phyloP scores from a whole-genome alignment of 164 flowering plant species.

The Aristolochia californica region DNA sequence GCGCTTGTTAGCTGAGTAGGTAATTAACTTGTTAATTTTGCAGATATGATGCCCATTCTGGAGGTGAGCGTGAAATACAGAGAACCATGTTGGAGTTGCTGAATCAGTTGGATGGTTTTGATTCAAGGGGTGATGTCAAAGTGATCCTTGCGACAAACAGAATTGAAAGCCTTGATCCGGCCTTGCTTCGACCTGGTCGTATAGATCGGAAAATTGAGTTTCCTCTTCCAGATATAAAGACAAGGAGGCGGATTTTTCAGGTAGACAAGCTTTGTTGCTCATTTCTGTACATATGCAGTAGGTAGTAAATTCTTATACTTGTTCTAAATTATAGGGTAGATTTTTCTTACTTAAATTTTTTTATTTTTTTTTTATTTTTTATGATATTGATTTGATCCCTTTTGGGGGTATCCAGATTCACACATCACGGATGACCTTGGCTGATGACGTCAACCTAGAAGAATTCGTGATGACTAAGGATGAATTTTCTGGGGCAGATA shows the following conservation, averaged over 20 bases:
- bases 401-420: conserved; percentile 43
- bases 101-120: conserved; percentile 92
- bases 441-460: conserved; percentile 91
- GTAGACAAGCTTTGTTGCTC: conserved; percentile 14
- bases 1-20: too few species aligned
- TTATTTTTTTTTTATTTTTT: too few species aligned
- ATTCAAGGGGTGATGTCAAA: conserved; percentile 87
- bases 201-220: conserved; percentile 88
- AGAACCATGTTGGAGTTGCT: conserved; percentile 85
- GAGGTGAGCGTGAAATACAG: conserved; percentile 95
- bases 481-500: conserved; percentile 90
- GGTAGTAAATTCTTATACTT: background rate
- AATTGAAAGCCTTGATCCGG: conserved; percentile 90
- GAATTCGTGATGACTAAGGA: conserved; percentile 92
- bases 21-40: background rate
- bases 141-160: conserved; percentile 90
- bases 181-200: conserved; percentile 84
- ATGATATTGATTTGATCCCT: too few species aligned
- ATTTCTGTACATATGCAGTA: background rate
- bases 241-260: conserved; percentile 88
- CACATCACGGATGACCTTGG: conserved; percentile 83
- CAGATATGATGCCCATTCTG: conserved; percentile 91
- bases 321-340: too few species aligned
- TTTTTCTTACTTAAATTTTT: too few species aligned
- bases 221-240: conserved; percentile 88